Evolutionary conservation across 768 basidiomycete genomes (phyloP).

Genomic region (Coprinopsis sp.): DNA sequence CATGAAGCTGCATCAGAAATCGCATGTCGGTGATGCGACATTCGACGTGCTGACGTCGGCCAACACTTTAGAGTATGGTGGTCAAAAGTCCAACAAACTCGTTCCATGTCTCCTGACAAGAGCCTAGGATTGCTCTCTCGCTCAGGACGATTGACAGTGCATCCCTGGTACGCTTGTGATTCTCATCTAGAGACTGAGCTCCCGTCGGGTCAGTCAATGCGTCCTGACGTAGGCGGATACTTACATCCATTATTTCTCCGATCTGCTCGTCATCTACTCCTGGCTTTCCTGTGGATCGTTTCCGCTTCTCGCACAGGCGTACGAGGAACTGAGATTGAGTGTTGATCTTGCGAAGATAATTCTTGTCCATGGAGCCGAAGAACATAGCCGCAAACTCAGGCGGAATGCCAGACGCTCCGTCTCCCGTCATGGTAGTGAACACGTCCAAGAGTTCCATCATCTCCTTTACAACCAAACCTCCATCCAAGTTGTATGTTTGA

Average conservation of each 20-base stretch:
- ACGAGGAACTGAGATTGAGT: slow-evolving; percentile 19
- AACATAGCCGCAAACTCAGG: not conserved
- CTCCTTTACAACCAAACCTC: not conserved
- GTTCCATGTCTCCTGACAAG: slow-evolving; percentile 40
- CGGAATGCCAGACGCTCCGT: not conserved
- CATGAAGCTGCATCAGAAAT: not conserved
- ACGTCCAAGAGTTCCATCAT: not conserved
- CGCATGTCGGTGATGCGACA: not conserved
- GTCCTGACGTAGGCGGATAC: slow-evolving; percentile 9
- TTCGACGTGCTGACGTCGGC: not conserved
- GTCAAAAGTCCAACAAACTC: slow-evolving; percentile 20
- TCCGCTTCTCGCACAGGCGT: slow-evolving; percentile 29
- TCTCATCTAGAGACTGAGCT: slow-evolving; percentile 33
- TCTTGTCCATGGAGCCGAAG: not conserved
- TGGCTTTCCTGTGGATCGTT: slow-evolving; percentile 23
- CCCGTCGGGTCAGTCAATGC: slow-evolving; percentile 2
- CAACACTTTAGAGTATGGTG: not conserved
- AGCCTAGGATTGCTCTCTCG: slow-evolving; percentile 50
- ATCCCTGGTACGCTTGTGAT: slow-evolving; percentile 36
- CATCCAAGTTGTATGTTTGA: not conserved
- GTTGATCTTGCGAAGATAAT: not conserved
- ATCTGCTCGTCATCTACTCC: slow-evolving; percentile 21
- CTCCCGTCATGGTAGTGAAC: not conserved
- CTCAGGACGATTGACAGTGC: slow-evolving; percentile 44
- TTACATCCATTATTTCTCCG: slow-evolving; percentile 35